phyloP scores from a whole-genome alignment of 108 stramenopile genomes.

The Craspedostauros australis region DNA sequence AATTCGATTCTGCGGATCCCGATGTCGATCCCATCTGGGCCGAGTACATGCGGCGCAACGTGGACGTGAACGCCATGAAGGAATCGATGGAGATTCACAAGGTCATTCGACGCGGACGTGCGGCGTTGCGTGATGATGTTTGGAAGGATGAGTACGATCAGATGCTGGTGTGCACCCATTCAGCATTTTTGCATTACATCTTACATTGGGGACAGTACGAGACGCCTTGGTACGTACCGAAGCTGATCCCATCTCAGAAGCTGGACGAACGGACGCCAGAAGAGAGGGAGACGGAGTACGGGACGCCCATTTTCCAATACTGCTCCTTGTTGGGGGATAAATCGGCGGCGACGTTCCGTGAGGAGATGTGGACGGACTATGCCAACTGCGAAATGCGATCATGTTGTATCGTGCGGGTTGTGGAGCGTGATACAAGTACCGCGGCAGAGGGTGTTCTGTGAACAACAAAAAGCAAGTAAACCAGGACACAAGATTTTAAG shows the following conservation, averaged over 20 bases:
- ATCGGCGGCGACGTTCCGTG: constrained; percentile 18
- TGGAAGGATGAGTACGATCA: constrained; percentile 29
- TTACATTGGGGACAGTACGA: constrained; percentile 44
- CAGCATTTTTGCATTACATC: constrained; percentile 52
- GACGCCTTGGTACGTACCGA: constrained; percentile 30
- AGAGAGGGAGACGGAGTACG: constrained; percentile 6
- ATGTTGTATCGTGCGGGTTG: constrained; percentile 23
- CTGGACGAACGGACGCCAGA: constrained; percentile 24
- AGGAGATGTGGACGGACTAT: constrained; percentile 35
- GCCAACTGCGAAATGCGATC: constrained; percentile 54
- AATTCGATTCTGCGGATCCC: constrained; percentile 6
- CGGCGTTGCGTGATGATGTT: constrained; percentile 24
- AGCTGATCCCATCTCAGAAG: constrained; percentile 18
- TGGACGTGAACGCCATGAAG: constrained; percentile 10
- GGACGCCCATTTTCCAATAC: constrained; percentile 6
- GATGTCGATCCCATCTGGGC: constrained; percentile 38
- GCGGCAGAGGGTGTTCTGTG: neutral
- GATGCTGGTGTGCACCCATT: constrained; percentile 43
- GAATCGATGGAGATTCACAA: constrained; percentile 41
- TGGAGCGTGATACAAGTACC: neutral
- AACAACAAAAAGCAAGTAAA: neutral
- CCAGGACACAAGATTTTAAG: neutral
- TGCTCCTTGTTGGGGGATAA: constrained; percentile 1
- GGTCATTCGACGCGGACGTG: constrained; percentile 36
- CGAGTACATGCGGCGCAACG: constrained; percentile 19